Evolutionary conservation across 1,139 yeast species (phyloP), one percentile per base, ranked within the genome.

Genomic region (Candida freyschussii): DNA sequence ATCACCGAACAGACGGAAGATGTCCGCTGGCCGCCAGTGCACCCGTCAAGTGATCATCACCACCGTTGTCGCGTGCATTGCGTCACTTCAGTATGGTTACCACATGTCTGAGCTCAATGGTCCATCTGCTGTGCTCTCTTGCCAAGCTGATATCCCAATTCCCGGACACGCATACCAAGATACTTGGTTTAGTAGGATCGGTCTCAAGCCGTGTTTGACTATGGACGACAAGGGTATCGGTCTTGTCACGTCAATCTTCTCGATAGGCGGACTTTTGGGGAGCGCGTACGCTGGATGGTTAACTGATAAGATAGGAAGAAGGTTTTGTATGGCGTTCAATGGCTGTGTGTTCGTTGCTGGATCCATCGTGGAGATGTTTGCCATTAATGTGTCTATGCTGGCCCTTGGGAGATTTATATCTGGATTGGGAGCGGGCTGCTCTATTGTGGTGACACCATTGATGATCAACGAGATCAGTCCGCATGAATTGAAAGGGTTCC

Each of bases 61-160:
- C 13, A 56, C 62, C 0, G 36, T 53, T 1, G 68, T 79, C 9
- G 75, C 79, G 3, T 78, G 89, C 45, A 52, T 84, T 21, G 81
- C 86, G 7, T 76, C 93, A 2, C 60, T 86, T n/a, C 95, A 85
- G 53, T 87, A 79, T 57, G 96, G 97, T 3, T 85, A 78, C 55
- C 96, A 87, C 55, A 70, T 87, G 69, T 79, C 96, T 1, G 96
- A 86, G 52, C 63, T 87, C 44, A 87, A 87, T 59, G 94, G 95
- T 3, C 93, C 95, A 0, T 79, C 77, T 34, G 69, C 69, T 17
- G 69, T 75, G 12, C 62, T 84, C 22, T 67, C 83, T 6, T 82
- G 80, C 47, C 52, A 53, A 16, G 44, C 42, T 6, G 35, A 41
- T 7, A 28, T 43, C 4, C 37, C 55, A 20, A 49, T 52, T 3